Conservation (phyloP, 2,329 filamentous ascomycete species). For the Penicillium sp. region DNA sequence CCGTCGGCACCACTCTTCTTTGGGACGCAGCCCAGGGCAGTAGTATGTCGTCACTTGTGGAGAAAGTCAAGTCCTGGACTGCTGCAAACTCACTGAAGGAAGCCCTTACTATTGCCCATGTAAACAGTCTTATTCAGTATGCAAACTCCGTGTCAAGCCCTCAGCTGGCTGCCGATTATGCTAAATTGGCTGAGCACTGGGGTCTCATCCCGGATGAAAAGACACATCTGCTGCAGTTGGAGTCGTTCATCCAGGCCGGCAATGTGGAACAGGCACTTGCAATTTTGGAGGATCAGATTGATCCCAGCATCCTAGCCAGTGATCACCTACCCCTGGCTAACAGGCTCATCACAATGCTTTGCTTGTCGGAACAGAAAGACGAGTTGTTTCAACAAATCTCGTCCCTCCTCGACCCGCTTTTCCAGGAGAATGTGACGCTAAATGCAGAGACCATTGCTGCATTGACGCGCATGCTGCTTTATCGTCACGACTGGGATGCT, state of each 20-base stretch:
- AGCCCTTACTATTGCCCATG: slow-evolving; percentile 66
- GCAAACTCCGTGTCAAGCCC: slow-evolving; percentile 70
- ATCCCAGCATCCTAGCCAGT: slow-evolving; percentile 55
- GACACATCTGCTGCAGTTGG: slow-evolving; percentile 73
- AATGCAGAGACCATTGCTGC: slow-evolving; percentile 72
- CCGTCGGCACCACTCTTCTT: slow-evolving; percentile 72
- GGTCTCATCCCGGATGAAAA: slow-evolving; percentile 66
- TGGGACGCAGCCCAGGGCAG: slow-evolving; percentile 74
- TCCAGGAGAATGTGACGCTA: slow-evolving; percentile 68
- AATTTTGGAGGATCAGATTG: slow-evolving; percentile 54
- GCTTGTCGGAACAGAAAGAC: slow-evolving; percentile 50
- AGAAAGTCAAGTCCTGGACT: slow-evolving; percentile 71
- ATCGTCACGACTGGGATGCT: slow-evolving; percentile 73
- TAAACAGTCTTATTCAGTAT: slow-evolving; percentile 74
- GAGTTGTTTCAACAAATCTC: slow-evolving; percentile 71
- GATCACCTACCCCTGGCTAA: slow-evolving; percentile 68
- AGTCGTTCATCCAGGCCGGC: slow-evolving; percentile 70
- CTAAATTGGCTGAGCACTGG: slow-evolving; percentile 65
- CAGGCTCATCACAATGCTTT: slow-evolving; percentile 69
- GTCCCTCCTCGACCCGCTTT: slow-evolving; percentile 70
- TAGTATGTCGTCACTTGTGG: slow-evolving; percentile 68
- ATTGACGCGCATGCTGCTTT: slow-evolving; percentile 72
- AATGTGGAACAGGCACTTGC: slow-evolving; percentile 65
- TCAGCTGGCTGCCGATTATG: slow-evolving; percentile 71
- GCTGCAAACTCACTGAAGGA: slow-evolving; percentile 45